Percentiles rank a stretch among this genome's conserved stretches.
These are phyloP conservation scores for Geotrichum australiense DNA, from an alignment of 1,139 yeast species.

Conservation along the genomic window DNA sequence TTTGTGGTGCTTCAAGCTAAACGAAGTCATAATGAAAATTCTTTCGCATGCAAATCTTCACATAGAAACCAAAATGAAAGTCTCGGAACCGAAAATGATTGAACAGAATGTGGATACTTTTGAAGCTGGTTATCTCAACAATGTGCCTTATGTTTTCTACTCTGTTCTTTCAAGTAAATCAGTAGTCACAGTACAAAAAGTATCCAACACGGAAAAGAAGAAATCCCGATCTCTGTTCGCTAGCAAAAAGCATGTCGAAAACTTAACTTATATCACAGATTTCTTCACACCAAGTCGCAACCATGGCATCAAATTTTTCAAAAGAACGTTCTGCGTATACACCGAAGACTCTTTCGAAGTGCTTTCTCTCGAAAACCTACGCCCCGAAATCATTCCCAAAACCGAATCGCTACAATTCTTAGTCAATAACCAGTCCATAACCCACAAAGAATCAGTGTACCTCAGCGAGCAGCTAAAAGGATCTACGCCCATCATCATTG, in stretches of 20 bases:
- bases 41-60: constrained; percentile 10
- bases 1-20: constrained; percentile 10
- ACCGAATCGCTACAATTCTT: constrained; percentile 1
- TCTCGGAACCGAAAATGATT: constrained; percentile 11
- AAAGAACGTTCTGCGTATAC: constrained; percentile 15
- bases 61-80: constrained; percentile 7
- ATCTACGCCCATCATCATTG: constrained; percentile 11
- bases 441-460: constrained; percentile 1
- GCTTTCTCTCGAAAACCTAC: constrained; percentile 11
- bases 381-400: constrained; percentile 9
- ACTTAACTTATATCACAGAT: constrained; percentile 6
- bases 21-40: constrained; percentile 10
- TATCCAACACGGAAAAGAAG: constrained; percentile 8
- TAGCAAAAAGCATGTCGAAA: constrained; percentile 6
- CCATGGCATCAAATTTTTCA: constrained; percentile 15
- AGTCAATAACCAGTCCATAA: constrained; percentile 4
- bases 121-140: constrained; percentile 12
- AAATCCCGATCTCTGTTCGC: constrained; percentile 7
- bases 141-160: constrained; percentile 12
- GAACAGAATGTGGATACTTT: constrained; percentile 15
- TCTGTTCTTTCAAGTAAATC: constrained; percentile 12
- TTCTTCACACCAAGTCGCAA: constrained; percentile 16
- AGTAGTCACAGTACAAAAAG: constrained; percentile 12
- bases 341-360: constrained; percentile 15
- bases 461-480: constrained; percentile 4